phyloP scores from a whole-genome alignment of 1,139 yeast species.

The Protomyces inundatus region DNA sequence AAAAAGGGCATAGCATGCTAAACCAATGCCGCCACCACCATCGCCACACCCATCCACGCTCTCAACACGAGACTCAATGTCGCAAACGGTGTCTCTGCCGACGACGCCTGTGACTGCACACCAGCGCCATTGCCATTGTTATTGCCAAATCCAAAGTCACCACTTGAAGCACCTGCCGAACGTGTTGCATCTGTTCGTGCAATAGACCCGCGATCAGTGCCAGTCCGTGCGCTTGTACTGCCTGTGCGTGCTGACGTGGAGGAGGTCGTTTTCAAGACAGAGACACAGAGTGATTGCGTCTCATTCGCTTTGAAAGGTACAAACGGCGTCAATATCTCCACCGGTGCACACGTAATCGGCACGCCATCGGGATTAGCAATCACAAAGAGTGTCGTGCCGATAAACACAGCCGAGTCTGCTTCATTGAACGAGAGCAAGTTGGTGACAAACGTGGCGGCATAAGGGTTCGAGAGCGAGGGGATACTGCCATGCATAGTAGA shows the following conservation, averaged over 20 bases:
- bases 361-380: background rate
- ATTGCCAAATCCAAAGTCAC: background rate
- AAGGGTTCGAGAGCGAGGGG: background rate
- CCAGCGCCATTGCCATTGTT: too few species aligned
- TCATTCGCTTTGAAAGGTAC: background rate
- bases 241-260: background rate
- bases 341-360: background rate
- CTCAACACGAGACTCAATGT: too few species aligned
- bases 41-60: too few species aligned
- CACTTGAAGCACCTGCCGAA: background rate
- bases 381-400: background rate
- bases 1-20: too few species aligned
- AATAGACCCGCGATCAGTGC: background rate
- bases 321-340: background rate
- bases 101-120: too few species aligned
- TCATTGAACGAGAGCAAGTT: background rate
- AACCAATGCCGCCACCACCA: too few species aligned
- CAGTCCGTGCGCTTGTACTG: background rate
- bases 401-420: background rate
- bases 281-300: background rate
- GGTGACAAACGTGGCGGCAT: background rate
- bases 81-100: too few species aligned
- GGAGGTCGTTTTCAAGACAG: background rate
- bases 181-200: too few species aligned
- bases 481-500: background rate